Conservation (phyloP, 2,329 filamentous ascomycete genomes). For the Fusarium sp. region DNA sequence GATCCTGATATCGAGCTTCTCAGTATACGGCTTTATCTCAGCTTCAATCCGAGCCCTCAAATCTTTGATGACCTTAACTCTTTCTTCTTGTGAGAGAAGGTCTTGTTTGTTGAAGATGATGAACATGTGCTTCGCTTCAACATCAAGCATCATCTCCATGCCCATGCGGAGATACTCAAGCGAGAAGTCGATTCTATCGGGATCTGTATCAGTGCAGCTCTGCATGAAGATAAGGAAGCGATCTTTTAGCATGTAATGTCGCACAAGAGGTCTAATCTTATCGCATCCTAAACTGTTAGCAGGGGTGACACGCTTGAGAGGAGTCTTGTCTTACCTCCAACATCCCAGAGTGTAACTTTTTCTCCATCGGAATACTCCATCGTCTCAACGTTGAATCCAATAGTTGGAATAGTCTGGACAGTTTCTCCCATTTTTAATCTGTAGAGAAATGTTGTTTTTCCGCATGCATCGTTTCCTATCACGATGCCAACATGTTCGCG, state of each 20-base stretch:
- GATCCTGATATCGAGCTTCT: conserved; percentile 33
- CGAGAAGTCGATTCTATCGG: conserved; percentile 44
- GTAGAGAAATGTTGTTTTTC: conserved; percentile 84
- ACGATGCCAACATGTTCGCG: conserved; percentile 40
- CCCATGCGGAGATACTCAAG: conserved; percentile 47
- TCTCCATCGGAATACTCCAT: conserved; percentile 57
- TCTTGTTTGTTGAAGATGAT: conserved; percentile 54
- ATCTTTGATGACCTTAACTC: conserved; percentile 32
- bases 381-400: conserved; percentile 94
- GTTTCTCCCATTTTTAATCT: conserved; percentile 90
- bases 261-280: conserved; percentile 46
- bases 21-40: conserved; percentile 26
- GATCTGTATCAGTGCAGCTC: conserved; percentile 46
- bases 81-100: conserved; percentile 33
- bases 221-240: conserved; percentile 50
- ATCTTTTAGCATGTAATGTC: conserved; percentile 48
- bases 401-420: conserved; percentile 94
- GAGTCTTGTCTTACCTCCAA: conserved; percentile 44
- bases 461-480: conserved; percentile 56
- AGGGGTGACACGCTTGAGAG: fast-evolving
- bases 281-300: conserved; percentile 44
- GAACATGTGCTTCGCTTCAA: conserved; percentile 46
- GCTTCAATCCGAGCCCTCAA: conserved; percentile 21
- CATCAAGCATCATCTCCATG: conserved; percentile 36
- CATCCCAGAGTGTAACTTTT: conserved; percentile 48